Conservation (phyloP, 306 rosid genomes). For the Corylus americana region DNA sequence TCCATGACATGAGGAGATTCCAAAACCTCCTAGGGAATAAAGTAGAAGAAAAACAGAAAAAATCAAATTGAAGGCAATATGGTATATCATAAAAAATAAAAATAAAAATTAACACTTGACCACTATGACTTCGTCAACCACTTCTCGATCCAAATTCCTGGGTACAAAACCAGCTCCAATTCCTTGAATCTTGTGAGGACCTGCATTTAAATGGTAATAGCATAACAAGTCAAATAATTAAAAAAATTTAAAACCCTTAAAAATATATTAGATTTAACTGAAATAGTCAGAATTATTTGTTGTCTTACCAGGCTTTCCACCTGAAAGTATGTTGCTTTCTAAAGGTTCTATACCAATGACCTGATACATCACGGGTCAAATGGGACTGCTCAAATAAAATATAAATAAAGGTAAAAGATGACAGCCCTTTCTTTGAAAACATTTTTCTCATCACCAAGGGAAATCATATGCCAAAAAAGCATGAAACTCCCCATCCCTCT, state of each 20-base stretch:
- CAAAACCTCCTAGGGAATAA: not conserved
- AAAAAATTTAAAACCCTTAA: not conserved
- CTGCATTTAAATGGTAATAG: conserved; percentile 45
- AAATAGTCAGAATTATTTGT: conserved; percentile 30
- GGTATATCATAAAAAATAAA: not conserved
- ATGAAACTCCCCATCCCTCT: conserved; percentile 12
- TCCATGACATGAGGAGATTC: conserved; percentile 7
- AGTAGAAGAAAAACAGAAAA: conserved; percentile 7
- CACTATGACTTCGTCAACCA: conserved; percentile 85
- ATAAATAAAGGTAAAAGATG: conserved; percentile 18
- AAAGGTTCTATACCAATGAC: conserved; percentile 89
- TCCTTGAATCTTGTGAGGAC: conserved; percentile 99
- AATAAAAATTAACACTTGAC: conserved; percentile 29
- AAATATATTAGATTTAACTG: conserved; percentile 13
- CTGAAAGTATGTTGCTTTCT: conserved; percentile 93
- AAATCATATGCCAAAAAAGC: not conserved
- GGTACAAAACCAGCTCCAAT: conserved; percentile 99
- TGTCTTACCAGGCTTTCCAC: conserved; percentile 93
- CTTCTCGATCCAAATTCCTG: conserved; percentile 78
- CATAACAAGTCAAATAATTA: conserved; percentile 20
- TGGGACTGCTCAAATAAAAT: conserved; percentile 20
- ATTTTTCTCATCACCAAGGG: conserved; percentile 15
- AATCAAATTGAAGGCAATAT: not conserved
- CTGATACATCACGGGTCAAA: conserved; percentile 40
- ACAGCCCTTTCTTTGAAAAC: conserved; percentile 11